Evolutionary conservation across 441 rosid species (phyloP).

Genomic region (Adansonia grandidieri): DNA sequence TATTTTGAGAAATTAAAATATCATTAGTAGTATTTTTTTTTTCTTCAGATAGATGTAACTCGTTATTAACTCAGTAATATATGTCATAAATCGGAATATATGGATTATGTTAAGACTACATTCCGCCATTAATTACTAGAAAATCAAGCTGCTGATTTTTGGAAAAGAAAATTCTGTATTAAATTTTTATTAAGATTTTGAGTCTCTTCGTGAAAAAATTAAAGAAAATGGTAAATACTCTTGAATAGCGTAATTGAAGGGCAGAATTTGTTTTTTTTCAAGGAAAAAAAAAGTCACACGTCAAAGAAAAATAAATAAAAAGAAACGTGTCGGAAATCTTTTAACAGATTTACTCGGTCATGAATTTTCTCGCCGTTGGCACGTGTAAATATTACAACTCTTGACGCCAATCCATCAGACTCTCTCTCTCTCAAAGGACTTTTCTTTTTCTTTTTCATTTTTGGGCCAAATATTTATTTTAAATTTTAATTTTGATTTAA

Average conservation of each 20-base stretch:
- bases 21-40: background rate
- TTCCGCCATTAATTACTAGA: background rate
- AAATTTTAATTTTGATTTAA: background rate
- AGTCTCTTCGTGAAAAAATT: background rate
- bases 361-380: slow-evolving; percentile 9
- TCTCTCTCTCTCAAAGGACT: slow-evolving; percentile 3
- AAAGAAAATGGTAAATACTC: background rate
- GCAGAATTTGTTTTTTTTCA: background rate
- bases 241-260: background rate
- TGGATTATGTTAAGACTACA: background rate
- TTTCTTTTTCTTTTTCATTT: background rate
- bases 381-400: slow-evolving; percentile 22
- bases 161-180: background rate
- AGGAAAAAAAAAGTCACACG: background rate
- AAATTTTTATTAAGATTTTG: background rate
- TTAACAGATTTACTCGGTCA: slow-evolving; percentile 28
- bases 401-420: background rate
- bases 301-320: background rate
- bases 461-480: background rate
- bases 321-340: slow-evolving; percentile 13
- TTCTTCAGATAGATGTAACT: background rate
- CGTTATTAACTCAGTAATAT: background rate
- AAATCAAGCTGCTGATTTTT: slow-evolving; percentile 3
- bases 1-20: background rate
- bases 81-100: background rate